These are phyloP conservation scores for Lactarius trivialis DNA, from an alignment of 768 basidiomycete genomes.

Conservation along the genomic window DNA sequence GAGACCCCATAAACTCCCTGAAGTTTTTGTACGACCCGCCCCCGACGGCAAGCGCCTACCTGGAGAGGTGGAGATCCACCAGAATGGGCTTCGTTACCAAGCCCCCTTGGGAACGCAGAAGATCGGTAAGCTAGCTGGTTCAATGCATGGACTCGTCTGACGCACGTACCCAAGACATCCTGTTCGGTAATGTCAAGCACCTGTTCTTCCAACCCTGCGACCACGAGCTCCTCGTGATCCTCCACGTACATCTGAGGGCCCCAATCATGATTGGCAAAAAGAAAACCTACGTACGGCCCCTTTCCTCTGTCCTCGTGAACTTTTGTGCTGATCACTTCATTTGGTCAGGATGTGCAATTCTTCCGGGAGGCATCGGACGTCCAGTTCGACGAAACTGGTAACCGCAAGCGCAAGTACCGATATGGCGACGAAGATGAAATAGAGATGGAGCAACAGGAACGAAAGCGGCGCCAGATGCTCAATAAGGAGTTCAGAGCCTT, in stretches of 20 bases:
- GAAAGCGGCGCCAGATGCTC: constrained; percentile 77
- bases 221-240: constrained; percentile 87
- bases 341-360: constrained; percentile 85
- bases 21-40: constrained; percentile 90
- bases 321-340: constrained; percentile 4
- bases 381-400: constrained; percentile 99
- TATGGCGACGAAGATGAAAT: constrained; percentile 99
- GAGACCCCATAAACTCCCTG: constrained; percentile 77
- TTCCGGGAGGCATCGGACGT: constrained; percentile 97
- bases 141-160: not conserved
- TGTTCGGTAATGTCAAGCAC: constrained; percentile 97
- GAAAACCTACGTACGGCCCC: constrained; percentile 74
- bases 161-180: constrained; percentile 53
- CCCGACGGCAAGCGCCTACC: constrained; percentile 91
- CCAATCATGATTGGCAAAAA: constrained; percentile 99
- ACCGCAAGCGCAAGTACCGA: constrained; percentile 91
- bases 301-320: not conserved
- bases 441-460: constrained; percentile 96
- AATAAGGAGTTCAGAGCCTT: constrained; percentile 95
- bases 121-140: constrained; percentile 55
- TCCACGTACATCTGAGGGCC: constrained; percentile 87
- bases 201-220: constrained; percentile 99
- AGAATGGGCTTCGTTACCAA: constrained; percentile 92
- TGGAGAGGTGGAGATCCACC: constrained; percentile 97
- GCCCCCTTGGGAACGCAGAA: constrained; percentile 83